phyloP scores from a whole-genome alignment of 371 early-diverging fungal species.

The Apophysomyces variabilis region DNA sequence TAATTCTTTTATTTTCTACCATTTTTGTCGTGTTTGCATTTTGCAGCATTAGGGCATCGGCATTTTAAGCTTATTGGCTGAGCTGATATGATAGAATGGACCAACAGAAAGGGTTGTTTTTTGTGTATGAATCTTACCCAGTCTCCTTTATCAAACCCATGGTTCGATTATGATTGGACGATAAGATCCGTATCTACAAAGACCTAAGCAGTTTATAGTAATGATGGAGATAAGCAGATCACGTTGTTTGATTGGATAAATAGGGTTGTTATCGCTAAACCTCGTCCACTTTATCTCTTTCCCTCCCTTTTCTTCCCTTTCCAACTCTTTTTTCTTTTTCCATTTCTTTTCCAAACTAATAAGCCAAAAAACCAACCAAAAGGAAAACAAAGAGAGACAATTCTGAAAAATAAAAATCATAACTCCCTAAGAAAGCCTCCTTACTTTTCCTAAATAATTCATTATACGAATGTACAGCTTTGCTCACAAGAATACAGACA shows the following conservation, averaged over 20 bases:
- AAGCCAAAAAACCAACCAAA: background rate
- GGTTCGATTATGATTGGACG: background rate
- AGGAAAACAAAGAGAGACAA: background rate
- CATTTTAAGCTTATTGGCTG: constrained; percentile 1
- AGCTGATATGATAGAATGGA: background rate
- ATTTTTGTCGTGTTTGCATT: background rate
- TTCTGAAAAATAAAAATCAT: background rate
- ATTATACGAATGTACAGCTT: constrained; percentile 1
- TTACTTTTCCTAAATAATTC: background rate
- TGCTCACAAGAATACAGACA: constrained; percentile 4
- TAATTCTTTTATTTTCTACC: background rate
- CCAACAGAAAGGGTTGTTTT: constrained; percentile 1
- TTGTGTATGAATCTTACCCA: constrained; percentile 4
- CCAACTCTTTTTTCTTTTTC: background rate
- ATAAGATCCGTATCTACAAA: constrained; percentile 6
- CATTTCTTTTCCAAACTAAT: background rate
- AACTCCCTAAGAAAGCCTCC: constrained; percentile 2
- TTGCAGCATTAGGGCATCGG: too few species aligned
- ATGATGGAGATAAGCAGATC: constrained; percentile 10
- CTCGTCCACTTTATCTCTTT: background rate
- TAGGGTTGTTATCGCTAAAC: constrained; percentile 6
- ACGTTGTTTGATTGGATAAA: constrained; percentile 10
- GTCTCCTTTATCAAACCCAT: constrained; percentile 10
- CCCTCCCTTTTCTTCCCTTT: background rate
- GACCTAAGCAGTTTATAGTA: constrained; percentile 7